These are phyloP conservation scores for Fraxinus paxiana DNA, from an alignment of 305 asterid species.

Conservation along the genomic window DNA sequence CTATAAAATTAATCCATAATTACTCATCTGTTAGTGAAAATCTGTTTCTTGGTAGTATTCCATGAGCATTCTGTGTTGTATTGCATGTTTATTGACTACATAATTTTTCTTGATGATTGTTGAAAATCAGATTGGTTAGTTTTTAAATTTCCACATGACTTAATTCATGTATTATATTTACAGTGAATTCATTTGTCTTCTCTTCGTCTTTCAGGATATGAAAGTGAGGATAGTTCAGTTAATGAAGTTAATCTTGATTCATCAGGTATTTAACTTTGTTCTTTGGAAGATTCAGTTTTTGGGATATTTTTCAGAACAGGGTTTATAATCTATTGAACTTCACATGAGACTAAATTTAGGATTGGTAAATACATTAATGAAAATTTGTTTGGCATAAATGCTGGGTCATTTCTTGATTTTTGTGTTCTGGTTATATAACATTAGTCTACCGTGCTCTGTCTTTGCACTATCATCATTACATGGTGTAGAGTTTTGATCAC, in stretches of 20 bases:
- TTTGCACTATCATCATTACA: neutral
- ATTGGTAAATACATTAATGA: neutral
- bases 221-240: conserved; percentile 83
- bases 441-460: neutral
- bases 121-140: neutral
- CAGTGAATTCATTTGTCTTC: conserved; percentile 5
- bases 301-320: neutral
- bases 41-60: neutral
- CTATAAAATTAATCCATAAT: neutral
- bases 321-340: conserved; percentile 13
- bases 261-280: conserved; percentile 50
- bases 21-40: neutral
- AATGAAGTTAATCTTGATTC: conserved; percentile 80
- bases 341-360: conserved; percentile 2
- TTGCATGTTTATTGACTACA: neutral
- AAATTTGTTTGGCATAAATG: neutral
- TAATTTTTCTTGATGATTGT: neutral
- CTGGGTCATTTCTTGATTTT: neutral
- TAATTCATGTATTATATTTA: neutral
- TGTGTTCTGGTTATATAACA: neutral
- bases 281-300: conserved; percentile 1
- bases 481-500: neutral
- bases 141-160: neutral
- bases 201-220: conserved; percentile 58
- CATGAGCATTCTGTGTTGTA: neutral